Conservation (phyloP, 176 grass and related monocot species). For the Sorghum bicolor region Sorghum_bicolor_NCBIv3 NC_012871.2:51677501-51678000, state of each 20-base stretch:
- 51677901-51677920: conserved; percentile 14
- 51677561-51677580: neutral
- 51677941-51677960: conserved; percentile 46
- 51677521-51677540: neutral
- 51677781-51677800: neutral
- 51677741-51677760: neutral
- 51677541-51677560: conserved; percentile 11
- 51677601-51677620: conserved; percentile 1
- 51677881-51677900: conserved; percentile 30
- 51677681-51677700: neutral
- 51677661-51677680: conserved; percentile 25
- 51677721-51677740: neutral
- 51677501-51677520: neutral
- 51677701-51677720: neutral
- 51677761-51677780: neutral
- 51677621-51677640: conserved; percentile 36
- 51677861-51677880: conserved; percentile 36
- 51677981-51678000: conserved; percentile 19
- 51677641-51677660: conserved; percentile 16
- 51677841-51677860: conserved; percentile 20
- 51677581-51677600: neutral
- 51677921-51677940: conserved; percentile 41
- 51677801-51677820: neutral
- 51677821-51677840: conserved; percentile 6
- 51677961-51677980: conserved; percentile 18